Evolutionary conservation across 441 rosid species (phyloP).

Genomic region (Dalechampia spathulata): DNA sequence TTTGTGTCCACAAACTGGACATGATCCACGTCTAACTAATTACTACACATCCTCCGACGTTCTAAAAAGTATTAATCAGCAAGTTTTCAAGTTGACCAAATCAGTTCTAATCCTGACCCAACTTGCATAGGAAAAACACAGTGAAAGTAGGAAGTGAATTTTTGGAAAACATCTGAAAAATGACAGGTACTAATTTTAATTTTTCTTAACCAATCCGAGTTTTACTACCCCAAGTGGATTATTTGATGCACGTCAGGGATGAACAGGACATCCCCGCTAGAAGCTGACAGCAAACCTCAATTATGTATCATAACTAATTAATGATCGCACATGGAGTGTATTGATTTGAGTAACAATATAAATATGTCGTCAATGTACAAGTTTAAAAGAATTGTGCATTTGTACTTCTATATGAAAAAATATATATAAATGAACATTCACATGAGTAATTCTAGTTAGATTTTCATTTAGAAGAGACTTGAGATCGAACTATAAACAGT

Average conservation of each 20-base stretch:
- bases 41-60: background rate
- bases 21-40: background rate
- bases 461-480: too few relatives aligned
- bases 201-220: background rate
- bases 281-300: background rate
- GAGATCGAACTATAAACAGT: too few relatives aligned
- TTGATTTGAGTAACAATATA: too few relatives aligned
- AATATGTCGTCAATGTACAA: too few relatives aligned
- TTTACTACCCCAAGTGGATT: background rate
- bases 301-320: too few relatives aligned
- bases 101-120: constrained; percentile 7
- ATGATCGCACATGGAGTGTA: too few relatives aligned
- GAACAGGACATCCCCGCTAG: background rate
- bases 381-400: too few relatives aligned
- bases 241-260: background rate
- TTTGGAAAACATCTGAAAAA: background rate
- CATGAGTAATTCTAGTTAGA: too few relatives aligned
- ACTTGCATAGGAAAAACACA: background rate
- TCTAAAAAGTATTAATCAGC: background rate
- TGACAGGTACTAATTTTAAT: background rate
- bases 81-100: constrained; percentile 2
- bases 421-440: too few relatives aligned
- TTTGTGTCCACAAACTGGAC: background rate
- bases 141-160: background rate
- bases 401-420: too few relatives aligned